Base-by-base conservation (phyloP, 2,329 filamentous ascomycete species). In the Pseudonectria buxi region DNA sequence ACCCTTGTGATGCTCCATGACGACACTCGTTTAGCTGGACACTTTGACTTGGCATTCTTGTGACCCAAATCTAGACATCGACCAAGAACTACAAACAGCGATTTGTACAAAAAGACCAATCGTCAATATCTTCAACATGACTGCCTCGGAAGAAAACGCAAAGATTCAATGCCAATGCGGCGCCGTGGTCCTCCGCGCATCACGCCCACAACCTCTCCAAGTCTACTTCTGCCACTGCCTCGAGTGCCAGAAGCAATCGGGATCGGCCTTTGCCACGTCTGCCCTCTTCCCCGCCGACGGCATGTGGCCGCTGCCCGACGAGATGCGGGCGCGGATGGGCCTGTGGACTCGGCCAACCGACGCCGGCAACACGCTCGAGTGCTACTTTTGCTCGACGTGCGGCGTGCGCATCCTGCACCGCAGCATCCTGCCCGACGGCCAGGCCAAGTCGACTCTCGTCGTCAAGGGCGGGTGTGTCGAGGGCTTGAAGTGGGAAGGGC, bases 321-420 rank as follows among this genome's bases (percentile, higher is more conserved):
- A 58, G 3, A 40, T 66, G 6, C 40, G 46, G 33, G 42, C 50
- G 7, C 55, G 54, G 28, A 41, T 69, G 9, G 49, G 51, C 12
- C 35, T 62, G 26, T 71, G 61, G 55, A 55, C 50, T 10, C 61
- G 66, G 14, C 47, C 50, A 14, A 62, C 62, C 5, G 62, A 69
- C 15, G 44, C 51, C 7, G 66, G 64, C 13, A 62, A 61, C 27
- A 63, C 55, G 10, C 57, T 66, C 44, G 59, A 67, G 42, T 69
- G 66, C 47, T 66, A 59, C 37, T 65, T 66, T 36, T 66, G 62
- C 44, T 56, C 54, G 14, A 49, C 42, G 3, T 71, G 67, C 46
- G 69, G 69, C 9, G 61, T 60, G n/a, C 62, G 69, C 10, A 34
- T 73, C n/a, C 49, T 72, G 16, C 70, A 74, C 41, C 62, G 65